These are phyloP conservation scores for Pleurotus ostreatus DNA, from an alignment of 768 basidiomycete genomes.

Conservation along the genomic window DNA sequence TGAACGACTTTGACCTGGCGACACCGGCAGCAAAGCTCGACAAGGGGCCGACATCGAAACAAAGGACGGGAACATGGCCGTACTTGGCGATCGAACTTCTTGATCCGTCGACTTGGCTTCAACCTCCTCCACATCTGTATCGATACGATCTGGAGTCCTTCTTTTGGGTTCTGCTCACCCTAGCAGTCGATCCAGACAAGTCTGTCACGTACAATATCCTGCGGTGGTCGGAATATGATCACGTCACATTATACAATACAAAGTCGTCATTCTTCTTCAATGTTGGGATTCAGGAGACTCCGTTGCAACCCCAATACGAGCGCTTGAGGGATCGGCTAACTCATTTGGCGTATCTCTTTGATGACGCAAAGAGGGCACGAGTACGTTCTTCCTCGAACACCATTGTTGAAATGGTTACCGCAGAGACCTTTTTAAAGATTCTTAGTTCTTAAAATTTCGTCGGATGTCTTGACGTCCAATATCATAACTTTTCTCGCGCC, in stretches of 20 bases:
- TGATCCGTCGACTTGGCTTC: no score
- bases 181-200: background rate
- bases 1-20: slow-evolving; percentile 6
- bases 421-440: background rate
- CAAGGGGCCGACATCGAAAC: background rate
- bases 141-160: slow-evolving; percentile 3
- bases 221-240: background rate
- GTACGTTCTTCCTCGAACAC: background rate
- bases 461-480: no score
- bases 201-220: background rate
- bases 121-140: background rate
- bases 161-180: background rate
- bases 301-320: no score
- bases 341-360: background rate
- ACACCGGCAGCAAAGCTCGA: background rate
- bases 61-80: slow-evolving; percentile 1
- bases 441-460: background rate
- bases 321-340: background rate
- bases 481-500: no score
- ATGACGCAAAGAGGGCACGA: background rate
- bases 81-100: slow-evolving; percentile 1
- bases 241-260: no score
- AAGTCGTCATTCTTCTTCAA: background rate
- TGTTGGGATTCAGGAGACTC: no score
- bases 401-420: background rate